Evolutionary conservation across 768 basidiomycete genomes (phyloP).

Genomic region (Lactifluus subvellereus): DNA sequence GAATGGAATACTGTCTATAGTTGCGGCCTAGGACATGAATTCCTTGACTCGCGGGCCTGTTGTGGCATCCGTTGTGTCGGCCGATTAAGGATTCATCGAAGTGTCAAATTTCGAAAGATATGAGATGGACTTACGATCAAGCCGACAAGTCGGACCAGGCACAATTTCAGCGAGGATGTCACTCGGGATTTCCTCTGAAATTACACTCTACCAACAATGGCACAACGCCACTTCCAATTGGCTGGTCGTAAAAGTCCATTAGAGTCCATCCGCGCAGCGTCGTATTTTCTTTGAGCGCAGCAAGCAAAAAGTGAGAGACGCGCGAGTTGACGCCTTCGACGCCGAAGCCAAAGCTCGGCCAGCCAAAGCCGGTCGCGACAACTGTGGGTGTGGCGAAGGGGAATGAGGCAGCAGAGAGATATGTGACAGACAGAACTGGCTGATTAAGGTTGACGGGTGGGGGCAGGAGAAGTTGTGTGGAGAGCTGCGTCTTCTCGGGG

Average conservation of each 20-base stretch:
- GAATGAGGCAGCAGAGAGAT: slow-evolving; percentile 73
- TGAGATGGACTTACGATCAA: background rate
- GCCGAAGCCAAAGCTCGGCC: slow-evolving; percentile 69
- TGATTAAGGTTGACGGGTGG: slow-evolving; percentile 30
- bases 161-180: background rate
- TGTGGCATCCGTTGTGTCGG: background rate
- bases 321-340: slow-evolving; percentile 82
- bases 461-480: slow-evolving; percentile 49
- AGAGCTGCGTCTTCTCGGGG: slow-evolving; percentile 68
- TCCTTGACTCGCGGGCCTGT: background rate
- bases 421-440: slow-evolving; percentile 63
- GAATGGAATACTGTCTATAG: background rate
- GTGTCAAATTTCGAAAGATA: background rate
- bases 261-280: slow-evolving; percentile 68
- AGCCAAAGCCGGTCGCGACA: slow-evolving; percentile 80
- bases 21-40: background rate
- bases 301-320: slow-evolving; percentile 66
- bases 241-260: slow-evolving; percentile 67
- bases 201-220: slow-evolving; percentile 76
- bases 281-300: slow-evolving; percentile 34
- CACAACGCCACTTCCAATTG: slow-evolving; percentile 45
- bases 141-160: background rate
- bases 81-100: background rate
- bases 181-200: slow-evolving; percentile 41
- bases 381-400: slow-evolving; percentile 74